A percentile compares a stretch with the other conserved stretches of the same genome.
Conservation (phyloP, 2,329 filamentous ascomycete species). For the Trichoderma asperellum region DNA sequence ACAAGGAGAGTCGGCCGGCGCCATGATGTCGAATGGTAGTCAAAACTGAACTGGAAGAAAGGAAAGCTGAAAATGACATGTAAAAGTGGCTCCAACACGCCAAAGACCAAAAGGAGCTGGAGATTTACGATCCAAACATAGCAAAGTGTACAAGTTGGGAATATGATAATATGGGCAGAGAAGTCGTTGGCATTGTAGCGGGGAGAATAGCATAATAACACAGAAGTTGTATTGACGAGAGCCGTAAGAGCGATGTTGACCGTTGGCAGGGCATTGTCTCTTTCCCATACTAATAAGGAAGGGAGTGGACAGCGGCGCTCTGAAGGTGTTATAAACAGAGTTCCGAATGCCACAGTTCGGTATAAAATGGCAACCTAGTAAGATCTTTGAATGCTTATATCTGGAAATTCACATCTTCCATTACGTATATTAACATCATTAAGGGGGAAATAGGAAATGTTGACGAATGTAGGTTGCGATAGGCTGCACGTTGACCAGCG, state of each 20-base stretch:
- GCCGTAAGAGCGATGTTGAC: constrained; percentile 4
- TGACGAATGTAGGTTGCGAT: not conserved
- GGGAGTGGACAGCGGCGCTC: not conserved
- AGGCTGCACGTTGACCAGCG: too few species aligned
- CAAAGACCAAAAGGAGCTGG: not conserved
- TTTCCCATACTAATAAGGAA: not conserved
- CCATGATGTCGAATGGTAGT: constrained; percentile 40
- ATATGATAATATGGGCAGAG: constrained; percentile 30
- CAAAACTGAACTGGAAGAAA: constrained; percentile 38
- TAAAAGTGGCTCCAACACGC: constrained; percentile 22
- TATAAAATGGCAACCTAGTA: not conserved
- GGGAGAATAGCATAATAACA: not conserved
- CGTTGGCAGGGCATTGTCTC: constrained; percentile 2
- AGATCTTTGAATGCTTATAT: too few species aligned
- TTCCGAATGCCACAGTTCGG: not conserved
- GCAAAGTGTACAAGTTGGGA: constrained; percentile 36
- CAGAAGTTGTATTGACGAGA: not conserved
- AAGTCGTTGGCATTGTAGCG: not conserved
- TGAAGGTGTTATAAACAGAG: not conserved
- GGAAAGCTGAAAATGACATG: constrained; percentile 39
- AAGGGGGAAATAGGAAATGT: not conserved
- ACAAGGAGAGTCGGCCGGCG: constrained; percentile 38
- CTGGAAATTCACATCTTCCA: not conserved
- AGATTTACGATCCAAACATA: constrained; percentile 45
- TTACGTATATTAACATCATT: not conserved